Evolutionary conservation across 306 rosid genomes (phyloP).

Genomic region (Rosa multiflora): DNA sequence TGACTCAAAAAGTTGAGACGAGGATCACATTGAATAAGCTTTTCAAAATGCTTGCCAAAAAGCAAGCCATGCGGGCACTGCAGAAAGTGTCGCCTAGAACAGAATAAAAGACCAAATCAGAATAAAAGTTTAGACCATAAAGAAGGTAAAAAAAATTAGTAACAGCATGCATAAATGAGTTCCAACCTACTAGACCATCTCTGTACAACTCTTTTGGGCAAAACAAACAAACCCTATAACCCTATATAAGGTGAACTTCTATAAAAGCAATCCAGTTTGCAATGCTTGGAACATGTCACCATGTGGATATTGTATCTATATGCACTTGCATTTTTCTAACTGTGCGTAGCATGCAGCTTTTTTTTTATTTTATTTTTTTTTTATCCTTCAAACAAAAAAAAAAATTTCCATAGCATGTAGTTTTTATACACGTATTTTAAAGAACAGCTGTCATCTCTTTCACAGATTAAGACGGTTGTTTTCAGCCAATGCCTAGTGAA

Average conservation of each 20-base stretch:
- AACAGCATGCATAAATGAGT: not conserved
- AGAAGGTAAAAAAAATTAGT: not conserved
- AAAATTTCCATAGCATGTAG: not conserved
- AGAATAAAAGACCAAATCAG: constrained; percentile 15
- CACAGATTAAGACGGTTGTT: not conserved
- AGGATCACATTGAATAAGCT: constrained; percentile 81
- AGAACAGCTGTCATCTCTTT: not conserved
- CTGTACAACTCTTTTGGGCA: not conserved
- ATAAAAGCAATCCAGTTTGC: not conserved
- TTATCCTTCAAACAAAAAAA: too few species aligned
- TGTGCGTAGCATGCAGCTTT: not conserved
- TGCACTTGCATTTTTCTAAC: not conserved
- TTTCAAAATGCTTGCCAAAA: constrained; percentile 79
- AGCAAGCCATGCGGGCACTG: constrained; percentile 60
- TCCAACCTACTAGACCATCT: not conserved
- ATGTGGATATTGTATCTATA: not conserved
- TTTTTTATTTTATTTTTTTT: not conserved
- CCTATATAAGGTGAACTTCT: not conserved
- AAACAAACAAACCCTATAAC: not conserved
- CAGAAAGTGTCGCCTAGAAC: constrained; percentile 62
- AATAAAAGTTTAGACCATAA: not conserved
- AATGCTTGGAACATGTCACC: not conserved
- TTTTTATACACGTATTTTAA: not conserved
- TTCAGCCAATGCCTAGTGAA: not conserved
- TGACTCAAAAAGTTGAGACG: constrained; percentile 72